These are phyloP conservation scores for Austroboletus sp. DNA, from an alignment of 1,284 basidiomycete genomes.

Conservation along the genomic window DNA sequence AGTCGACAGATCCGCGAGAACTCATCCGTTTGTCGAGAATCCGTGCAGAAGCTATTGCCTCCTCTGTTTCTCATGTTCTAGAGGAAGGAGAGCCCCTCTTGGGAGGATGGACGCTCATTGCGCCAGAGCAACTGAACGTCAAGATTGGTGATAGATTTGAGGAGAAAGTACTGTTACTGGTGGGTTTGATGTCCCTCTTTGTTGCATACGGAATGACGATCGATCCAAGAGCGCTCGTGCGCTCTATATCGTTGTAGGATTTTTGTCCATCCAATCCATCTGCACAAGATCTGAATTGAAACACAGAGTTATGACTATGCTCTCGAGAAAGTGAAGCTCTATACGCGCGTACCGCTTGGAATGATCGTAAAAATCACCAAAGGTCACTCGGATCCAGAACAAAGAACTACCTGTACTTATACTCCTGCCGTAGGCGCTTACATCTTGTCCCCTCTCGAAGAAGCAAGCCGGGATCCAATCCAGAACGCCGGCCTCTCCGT, in stretches of 20 bases:
- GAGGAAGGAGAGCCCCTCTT: conserved; percentile 74
- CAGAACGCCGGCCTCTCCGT: conserved; percentile 86
- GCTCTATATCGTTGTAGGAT: conserved; percentile 59
- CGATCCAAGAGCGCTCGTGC: conserved; percentile 51
- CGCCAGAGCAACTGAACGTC: conserved; percentile 70
- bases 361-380: conserved; percentile 80
- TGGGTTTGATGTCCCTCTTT: conserved; percentile 36
- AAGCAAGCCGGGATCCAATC: conserved; percentile 74
- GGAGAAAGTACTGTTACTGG: conserved; percentile 87
- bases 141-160: conserved; percentile 76
- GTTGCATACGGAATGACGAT: conserved; percentile 3
- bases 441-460: conserved; percentile 84
- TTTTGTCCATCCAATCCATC: background rate
- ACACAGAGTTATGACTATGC: conserved; percentile 81
- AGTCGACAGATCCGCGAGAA: conserved; percentile 84
- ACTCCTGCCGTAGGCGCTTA: conserved; percentile 61
- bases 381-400: conserved; percentile 43
- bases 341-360: conserved; percentile 80
- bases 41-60: conserved; percentile 84
- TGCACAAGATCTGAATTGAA: conserved; percentile 7
- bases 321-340: conserved; percentile 84
- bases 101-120: conserved; percentile 88
- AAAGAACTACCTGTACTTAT: background rate
- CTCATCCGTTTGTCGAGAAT: conserved; percentile 82
- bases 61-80: conserved; percentile 73